Conservation (phyloP, 805 yeast species). For the Ogataea haglerorum region DNA sequence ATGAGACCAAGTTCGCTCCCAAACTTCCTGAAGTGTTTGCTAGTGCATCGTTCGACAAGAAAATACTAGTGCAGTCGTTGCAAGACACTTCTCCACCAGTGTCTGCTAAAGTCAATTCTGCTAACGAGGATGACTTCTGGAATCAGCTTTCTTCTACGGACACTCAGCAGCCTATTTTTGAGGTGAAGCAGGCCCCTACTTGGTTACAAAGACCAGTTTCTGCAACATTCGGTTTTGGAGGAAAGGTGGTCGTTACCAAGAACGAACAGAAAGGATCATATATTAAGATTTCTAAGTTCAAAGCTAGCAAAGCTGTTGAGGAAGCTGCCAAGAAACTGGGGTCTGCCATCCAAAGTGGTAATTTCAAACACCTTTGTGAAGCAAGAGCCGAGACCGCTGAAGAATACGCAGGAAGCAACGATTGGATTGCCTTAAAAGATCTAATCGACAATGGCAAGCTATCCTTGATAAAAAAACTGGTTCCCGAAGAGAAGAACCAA, state of each 20-base stretch:
- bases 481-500: constrained; percentile 21
- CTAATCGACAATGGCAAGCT: constrained; percentile 49
- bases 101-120: constrained; percentile 38
- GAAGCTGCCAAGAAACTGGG: constrained; percentile 41
- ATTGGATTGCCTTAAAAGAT: constrained; percentile 62
- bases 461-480: constrained; percentile 41
- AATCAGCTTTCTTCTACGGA: constrained; percentile 65
- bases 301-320: constrained; percentile 35
- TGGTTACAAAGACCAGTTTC: constrained; percentile 79
- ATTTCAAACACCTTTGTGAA: constrained; percentile 53
- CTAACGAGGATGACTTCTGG: constrained; percentile 81
- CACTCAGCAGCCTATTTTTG: constrained; percentile 69
- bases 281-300: constrained; percentile 36
- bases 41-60: constrained; percentile 83
- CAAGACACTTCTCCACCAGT: constrained; percentile 77
- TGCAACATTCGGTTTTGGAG: constrained; percentile 91
- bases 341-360: constrained; percentile 54
- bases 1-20: constrained; percentile 86
- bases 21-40: constrained; percentile 86
- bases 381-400: constrained; percentile 43
- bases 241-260: constrained; percentile 60
- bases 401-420: constrained; percentile 36
- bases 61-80: constrained; percentile 73
- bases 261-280: constrained; percentile 39
- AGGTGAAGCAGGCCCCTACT: constrained; percentile 75